Evolutionary conservation across 2,329 filamentous ascomycete species (phyloP).

Genomic region (Dactylellina sp.): DNA sequence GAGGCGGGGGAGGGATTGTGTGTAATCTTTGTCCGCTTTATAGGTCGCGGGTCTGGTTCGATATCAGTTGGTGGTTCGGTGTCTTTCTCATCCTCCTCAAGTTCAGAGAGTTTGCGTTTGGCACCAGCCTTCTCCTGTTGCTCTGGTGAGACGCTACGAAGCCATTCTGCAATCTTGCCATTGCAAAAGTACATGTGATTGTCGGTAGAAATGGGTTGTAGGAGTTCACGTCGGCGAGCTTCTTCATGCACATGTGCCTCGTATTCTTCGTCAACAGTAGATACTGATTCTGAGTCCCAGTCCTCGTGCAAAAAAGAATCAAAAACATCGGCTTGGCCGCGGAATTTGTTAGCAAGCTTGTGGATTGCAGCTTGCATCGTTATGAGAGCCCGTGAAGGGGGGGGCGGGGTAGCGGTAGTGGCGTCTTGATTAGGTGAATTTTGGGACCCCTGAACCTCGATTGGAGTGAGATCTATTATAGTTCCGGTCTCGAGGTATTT

Average conservation of each 20-base stretch:
- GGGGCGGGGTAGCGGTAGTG: conserved; percentile 3
- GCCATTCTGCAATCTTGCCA: conserved; percentile 38
- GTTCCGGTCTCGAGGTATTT: conserved; percentile 36
- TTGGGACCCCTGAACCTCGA: conserved; percentile 31
- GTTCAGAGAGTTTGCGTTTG: conserved; percentile 34
- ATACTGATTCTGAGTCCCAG: conserved; percentile 41
- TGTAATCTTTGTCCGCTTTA: conserved; percentile 34
- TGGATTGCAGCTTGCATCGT: conserved; percentile 52
- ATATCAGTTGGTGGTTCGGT: conserved; percentile 12
- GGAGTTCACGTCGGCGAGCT: conserved; percentile 13
- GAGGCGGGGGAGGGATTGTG: conserved; percentile 15
- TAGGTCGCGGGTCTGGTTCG: conserved; percentile 19
- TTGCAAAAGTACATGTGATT: conserved; percentile 42
- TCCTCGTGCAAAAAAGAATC: conserved; percentile 24
- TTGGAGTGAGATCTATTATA: conserved; percentile 45
- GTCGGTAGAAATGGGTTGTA: conserved; percentile 13
- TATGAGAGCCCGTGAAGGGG: conserved; percentile 43
- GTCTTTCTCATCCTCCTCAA: conserved; percentile 22
- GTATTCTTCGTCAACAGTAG: conserved; percentile 32
- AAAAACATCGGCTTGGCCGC: conserved; percentile 44
- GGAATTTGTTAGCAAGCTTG: conserved; percentile 50
- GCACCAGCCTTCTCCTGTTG: conserved; percentile 18
- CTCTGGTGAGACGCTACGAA: conserved; percentile 38
- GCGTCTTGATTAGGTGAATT: conserved; percentile 7
- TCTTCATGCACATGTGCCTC: conserved; percentile 11